Percentiles rank a stretch among this genome's conserved stretches.
phyloP scores from a whole-genome alignment of 129 eudicot species.

The Artemisia tridentata region DNA sequence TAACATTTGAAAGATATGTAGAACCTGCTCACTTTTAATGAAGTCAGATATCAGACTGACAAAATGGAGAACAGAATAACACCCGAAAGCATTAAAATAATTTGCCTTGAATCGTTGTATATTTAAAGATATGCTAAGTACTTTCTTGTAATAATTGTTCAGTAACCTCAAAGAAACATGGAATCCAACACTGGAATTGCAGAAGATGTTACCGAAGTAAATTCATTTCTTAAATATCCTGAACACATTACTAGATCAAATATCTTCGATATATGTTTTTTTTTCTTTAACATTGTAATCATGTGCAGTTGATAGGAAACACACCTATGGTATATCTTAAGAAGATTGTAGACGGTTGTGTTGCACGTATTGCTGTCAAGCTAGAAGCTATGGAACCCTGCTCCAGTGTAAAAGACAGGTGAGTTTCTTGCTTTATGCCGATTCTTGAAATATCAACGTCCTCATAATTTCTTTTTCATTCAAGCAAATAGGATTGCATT shows the following conservation, averaged over 20 bases:
- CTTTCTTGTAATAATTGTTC: slow-evolving; percentile 12
- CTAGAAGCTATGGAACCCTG: slow-evolving; percentile 71
- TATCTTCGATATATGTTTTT: too few species aligned
- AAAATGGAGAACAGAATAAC: too few species aligned
- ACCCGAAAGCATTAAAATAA: too few species aligned
- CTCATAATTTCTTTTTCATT: neutral
- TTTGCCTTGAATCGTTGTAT: too few species aligned
- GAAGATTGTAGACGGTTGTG: slow-evolving; percentile 62
- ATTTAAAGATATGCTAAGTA: slow-evolving; percentile 16
- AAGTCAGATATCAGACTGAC: too few species aligned
- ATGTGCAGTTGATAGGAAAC: slow-evolving; percentile 58
- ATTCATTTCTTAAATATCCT: slow-evolving; percentile 8
- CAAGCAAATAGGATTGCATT: slow-evolving; percentile 44
- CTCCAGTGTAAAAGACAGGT: slow-evolving; percentile 79
- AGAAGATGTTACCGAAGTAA: slow-evolving; percentile 66
- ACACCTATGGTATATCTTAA: slow-evolving; percentile 78
- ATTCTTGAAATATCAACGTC: neutral
- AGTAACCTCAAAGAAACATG: slow-evolving; percentile 48
- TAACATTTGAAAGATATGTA: too few species aligned
- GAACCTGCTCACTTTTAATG: too few species aligned
- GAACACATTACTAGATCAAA: neutral
- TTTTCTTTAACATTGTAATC: neutral
- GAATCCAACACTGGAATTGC: slow-evolving; percentile 50
- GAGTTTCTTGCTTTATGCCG: neutral
- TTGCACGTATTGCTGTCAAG: slow-evolving; percentile 61